These are phyloP conservation scores for Beauveria bassiana DNA, from an alignment of 2,329 filamentous ascomycete genomes.

Conservation along the genomic window DNA sequence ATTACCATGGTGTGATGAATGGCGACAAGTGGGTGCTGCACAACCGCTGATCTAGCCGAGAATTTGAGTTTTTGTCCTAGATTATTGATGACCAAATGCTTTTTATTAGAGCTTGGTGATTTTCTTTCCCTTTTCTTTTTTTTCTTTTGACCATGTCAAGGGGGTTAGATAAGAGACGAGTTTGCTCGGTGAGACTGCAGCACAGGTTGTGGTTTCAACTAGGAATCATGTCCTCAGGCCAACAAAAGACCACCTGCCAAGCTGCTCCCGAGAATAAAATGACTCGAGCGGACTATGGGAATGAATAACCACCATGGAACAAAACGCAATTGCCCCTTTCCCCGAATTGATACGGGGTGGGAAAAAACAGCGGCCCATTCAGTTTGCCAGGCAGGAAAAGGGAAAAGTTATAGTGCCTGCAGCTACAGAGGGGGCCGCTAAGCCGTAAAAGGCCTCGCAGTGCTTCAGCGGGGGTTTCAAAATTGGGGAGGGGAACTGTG, in stretches of 20 bases:
- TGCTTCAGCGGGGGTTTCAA: conserved; percentile 1
- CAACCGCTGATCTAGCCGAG: neutral
- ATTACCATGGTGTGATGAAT: neutral
- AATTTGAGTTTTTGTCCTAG: neutral
- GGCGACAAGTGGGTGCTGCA: neutral
- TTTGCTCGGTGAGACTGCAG: neutral
- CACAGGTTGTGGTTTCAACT: neutral
- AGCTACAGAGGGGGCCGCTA: neutral
- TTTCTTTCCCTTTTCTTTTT: no score
- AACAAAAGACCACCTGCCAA: neutral
- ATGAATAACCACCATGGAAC: no score
- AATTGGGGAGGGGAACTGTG: neutral
- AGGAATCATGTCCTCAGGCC: neutral
- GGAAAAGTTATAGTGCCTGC: conserved; percentile 7
- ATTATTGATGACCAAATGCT: no score
- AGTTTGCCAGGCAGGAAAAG: neutral
- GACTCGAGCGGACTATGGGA: no score
- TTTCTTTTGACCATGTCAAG: no score
- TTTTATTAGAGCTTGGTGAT: no score
- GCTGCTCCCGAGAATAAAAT: no score
- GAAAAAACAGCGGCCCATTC: no score
- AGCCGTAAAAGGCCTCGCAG: neutral
- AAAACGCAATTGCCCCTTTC: neutral
- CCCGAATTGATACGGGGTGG: neutral
- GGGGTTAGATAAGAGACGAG: neutral